Evolutionary conservation across 2,329 filamentous ascomycete genomes (phyloP), one percentile per base, ranked within the genome.

Genomic region (Stromatinia cepivora): DNA sequence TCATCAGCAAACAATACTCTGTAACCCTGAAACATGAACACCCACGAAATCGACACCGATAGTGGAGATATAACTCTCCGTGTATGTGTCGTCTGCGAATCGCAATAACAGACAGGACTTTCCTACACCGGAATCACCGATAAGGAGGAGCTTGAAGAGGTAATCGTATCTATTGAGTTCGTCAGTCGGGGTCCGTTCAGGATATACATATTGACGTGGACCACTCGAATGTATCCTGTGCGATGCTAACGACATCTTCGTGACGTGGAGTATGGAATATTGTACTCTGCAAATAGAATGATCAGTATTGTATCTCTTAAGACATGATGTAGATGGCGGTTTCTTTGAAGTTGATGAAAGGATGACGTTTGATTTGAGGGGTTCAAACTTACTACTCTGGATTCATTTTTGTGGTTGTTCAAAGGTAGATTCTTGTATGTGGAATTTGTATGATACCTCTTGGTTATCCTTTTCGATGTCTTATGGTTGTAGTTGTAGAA

Each of bases 111-210:
- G 83, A 84, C 95, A 99, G 80, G 95, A 99, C 91, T 99, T 99
- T 91, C 95, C 95, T 80, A 99, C 95, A 89, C 95, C 95, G 82
- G 95, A 99, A 83, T 99, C 95, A 84, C 95, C 95, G 89, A 99
- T 99, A 86, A 99, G 94, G 83, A 99, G 92, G 76, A 99, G 93
- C 90, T 99, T 99, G 90, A 99, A 99, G 80, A 99, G 93, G 83
- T 99, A 99, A 82, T 99, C 95, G 92, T 99, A 99, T 95, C 95
- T 98, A 80, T 71, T 69, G 69, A 64, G 48, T 66, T 71, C 69
- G 73, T 78, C 59, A 64, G 50, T 61, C 34, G 50, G 46, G n/a
- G 46, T 39, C n/a, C 28, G 28, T 62, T 62, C 66, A 69, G 58
- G 50, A 31, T 46, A 65, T 54, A 56, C 61, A 73, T 72, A n/a